Conservation (phyloP, 1,284 basidiomycete genomes). For the Ceratobasidium papillatum region DNA sequence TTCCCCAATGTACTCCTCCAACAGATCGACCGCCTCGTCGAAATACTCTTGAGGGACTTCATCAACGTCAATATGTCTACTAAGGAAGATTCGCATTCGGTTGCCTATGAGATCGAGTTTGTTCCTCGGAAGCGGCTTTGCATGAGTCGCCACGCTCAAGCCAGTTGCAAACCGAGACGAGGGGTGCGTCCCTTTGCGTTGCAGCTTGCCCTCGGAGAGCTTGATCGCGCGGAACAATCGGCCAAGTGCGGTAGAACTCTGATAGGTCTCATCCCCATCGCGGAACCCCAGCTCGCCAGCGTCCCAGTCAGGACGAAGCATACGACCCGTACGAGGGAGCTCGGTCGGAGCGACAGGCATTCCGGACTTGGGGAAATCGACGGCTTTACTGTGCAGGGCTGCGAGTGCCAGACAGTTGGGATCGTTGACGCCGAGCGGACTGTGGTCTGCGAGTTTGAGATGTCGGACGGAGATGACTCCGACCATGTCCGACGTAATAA, state of each 20-base stretch:
- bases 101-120: constrained; percentile 48
- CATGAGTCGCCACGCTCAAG: constrained; percentile 52
- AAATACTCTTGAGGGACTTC: not conserved
- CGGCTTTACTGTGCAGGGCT: constrained; percentile 69
- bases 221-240: constrained; percentile 69
- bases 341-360: constrained; percentile 60
- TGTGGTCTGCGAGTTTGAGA: constrained; percentile 75
- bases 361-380: constrained; percentile 75
- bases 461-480: constrained; percentile 65
- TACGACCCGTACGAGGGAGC: constrained; percentile 61
- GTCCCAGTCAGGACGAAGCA: constrained; percentile 72
- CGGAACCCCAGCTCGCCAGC: constrained; percentile 63
- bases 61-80: constrained; percentile 18
- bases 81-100: constrained; percentile 5
- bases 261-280: constrained; percentile 58
- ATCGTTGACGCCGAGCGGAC: constrained; percentile 62
- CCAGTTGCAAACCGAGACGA: constrained; percentile 40
- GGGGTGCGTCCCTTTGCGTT: constrained; percentile 20
- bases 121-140: constrained; percentile 51
- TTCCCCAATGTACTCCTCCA: constrained; percentile 67
- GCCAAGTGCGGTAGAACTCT: constrained; percentile 69
- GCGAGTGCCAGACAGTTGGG: constrained; percentile 68
- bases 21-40: constrained; percentile 53
- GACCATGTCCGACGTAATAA: constrained; percentile 71
- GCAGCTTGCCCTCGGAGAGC: constrained; percentile 53